Conservation (phyloP, 164 flowering plant species). For the Vitis rupestris region DNA sequence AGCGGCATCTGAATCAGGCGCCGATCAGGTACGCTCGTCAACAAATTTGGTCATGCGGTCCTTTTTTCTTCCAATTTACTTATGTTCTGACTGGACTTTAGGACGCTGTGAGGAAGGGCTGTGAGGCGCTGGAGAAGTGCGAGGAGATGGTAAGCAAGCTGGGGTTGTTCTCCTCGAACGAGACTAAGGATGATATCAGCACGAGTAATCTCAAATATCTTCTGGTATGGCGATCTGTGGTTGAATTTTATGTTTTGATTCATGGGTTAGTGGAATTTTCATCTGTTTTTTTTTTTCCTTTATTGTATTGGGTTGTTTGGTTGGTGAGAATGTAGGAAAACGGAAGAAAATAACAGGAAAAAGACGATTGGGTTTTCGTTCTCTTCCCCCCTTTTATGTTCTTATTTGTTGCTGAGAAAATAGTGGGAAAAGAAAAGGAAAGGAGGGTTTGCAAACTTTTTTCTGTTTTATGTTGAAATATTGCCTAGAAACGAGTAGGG, state of each 20-base stretch:
- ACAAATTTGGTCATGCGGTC: background rate
- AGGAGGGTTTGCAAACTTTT: background rate
- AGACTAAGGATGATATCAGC: constrained; percentile 93
- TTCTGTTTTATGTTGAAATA: too few species aligned
- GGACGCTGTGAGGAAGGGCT: constrained; percentile 67
- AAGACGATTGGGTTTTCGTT: background rate
- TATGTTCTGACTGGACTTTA: constrained; percentile 19
- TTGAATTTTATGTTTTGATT: too few species aligned
- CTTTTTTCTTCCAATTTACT: background rate
- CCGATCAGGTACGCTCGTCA: constrained; percentile 54
- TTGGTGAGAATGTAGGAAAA: background rate
- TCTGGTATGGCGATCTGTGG: constrained; percentile 40
- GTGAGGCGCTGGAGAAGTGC: constrained; percentile 56
- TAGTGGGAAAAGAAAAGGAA: background rate
- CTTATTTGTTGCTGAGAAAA: background rate
- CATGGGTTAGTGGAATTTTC: constrained; percentile 8
- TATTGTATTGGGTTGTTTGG: background rate
- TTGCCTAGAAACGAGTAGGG: too few species aligned
- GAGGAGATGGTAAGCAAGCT: constrained; percentile 85
- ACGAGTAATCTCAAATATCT: constrained; percentile 81
- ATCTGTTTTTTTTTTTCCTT: background rate
- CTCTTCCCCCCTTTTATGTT: background rate
- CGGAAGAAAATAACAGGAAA: too few species aligned
- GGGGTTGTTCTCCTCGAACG: constrained; percentile 84
- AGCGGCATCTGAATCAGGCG: constrained; percentile 51